Evolutionary conservation across 306 rosid genomes (phyloP).

Genomic region (Comarum palustre): DNA sequence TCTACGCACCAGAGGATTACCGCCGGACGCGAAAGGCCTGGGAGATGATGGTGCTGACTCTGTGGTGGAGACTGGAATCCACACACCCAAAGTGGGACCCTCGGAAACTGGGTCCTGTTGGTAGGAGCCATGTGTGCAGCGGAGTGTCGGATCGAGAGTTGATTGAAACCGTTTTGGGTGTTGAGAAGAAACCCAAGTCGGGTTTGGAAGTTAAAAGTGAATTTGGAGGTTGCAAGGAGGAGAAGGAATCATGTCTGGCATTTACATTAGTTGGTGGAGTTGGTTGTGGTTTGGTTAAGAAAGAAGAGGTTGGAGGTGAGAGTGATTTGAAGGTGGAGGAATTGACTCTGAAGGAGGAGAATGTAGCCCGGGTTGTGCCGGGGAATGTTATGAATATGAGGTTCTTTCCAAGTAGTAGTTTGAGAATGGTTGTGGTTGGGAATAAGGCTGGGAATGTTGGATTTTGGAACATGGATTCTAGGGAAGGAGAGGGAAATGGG

Average conservation of each 20-base stretch:
- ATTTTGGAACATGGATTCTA: conserved; percentile 58
- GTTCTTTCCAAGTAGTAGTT: conserved; percentile 55
- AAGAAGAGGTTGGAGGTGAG: conserved; percentile 4
- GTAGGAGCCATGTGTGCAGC: conserved; percentile 42
- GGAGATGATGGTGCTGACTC: conserved; percentile 23
- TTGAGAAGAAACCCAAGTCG: conserved; percentile 26
- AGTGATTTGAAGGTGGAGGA: conserved; percentile 38
- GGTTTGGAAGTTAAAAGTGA: conserved; percentile 2
- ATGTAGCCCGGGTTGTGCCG: conserved; percentile 58
- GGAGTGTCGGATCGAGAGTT: conserved; percentile 40
- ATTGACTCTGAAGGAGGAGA: conserved; percentile 54
- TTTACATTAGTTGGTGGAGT: background rate
- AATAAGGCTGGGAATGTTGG: conserved; percentile 70
- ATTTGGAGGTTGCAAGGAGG: background rate
- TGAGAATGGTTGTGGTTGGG: conserved; percentile 60
- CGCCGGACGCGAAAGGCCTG: conserved; percentile 47
- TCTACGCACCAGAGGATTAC: conserved; percentile 62
- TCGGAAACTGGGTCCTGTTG: conserved; percentile 41
- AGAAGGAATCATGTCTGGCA: background rate
- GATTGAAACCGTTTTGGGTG: conserved; percentile 38
- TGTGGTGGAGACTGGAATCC: conserved; percentile 9
- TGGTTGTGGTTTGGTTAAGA: conserved; percentile 8
- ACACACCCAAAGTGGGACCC: conserved; percentile 12
- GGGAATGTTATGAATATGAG: conserved; percentile 48
- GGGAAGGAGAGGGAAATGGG: conserved; percentile 30